Evolutionary conservation across 352 stramenopile species (phyloP), one percentile per base, ranked within the genome.

Genomic region (Pythium scleroteichum): DNA sequence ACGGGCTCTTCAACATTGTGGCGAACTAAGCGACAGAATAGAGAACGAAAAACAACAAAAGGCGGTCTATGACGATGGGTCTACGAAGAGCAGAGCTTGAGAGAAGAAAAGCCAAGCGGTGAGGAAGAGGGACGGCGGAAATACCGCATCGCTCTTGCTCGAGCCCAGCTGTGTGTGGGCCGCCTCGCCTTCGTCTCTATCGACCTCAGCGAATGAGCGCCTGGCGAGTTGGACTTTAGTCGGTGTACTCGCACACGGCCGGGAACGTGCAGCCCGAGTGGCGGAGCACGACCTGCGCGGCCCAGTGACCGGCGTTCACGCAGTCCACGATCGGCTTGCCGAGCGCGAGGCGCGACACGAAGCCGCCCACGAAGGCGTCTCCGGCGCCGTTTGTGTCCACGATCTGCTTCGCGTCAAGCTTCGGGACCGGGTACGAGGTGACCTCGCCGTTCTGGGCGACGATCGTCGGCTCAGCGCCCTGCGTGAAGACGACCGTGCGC

Each of bases 351-450:
- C 97, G 90, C 22, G 95, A 93, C 46, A 99, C 78, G 71, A 99
- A 99, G 57, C 97, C 97, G 49, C 97, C 97, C 6, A 99, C 97
- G 72, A 99, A 99, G 54, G 97, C 97, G 79, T 99, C 97, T 47
- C 97, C 97, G 19, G 97, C 97, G 48, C 97, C 97, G 77, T 99
- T 99, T 38, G 97, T 99, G 81, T 99, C 97, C n/a, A 99, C 90
- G 32, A 99, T 91, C 44, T 97, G 68, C 33, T 92, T 85, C 48
- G 89, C 82, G 8, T 75, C 70, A 39, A 99, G 79, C 60, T 78
- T 73, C 2, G 78, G 76, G 32, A 99, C 97, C n/a, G 87, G 70
- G 79, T 97, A 99, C 58, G 88, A 79, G 44, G 80, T 87, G 17
- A 99, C 79, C 41, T 92, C 85, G 61, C 97, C 97, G 61, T 98